Evolutionary conservation across 768 basidiomycete species (phyloP).

Genomic region (Amylocystis lapponica): DNA sequence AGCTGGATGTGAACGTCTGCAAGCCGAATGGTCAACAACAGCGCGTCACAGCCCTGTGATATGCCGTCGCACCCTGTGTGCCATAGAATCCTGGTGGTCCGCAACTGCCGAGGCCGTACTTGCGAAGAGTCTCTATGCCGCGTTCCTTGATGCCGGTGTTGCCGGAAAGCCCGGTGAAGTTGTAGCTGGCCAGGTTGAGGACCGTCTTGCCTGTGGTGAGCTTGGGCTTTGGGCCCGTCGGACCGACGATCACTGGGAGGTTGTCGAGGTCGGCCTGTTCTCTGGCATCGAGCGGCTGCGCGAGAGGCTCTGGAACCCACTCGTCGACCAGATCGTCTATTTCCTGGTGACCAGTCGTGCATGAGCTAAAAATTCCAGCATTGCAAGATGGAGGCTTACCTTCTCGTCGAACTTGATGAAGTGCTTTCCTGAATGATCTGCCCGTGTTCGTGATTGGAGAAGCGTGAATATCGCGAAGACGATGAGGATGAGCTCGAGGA

Average conservation of each 20-base stretch:
- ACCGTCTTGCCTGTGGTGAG: conserved; percentile 72
- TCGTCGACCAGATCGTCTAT: conserved; percentile 95
- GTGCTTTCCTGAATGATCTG: conserved; percentile 78
- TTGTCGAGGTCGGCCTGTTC: conserved; percentile 68
- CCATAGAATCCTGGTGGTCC: conserved; percentile 98
- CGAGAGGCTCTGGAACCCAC: conserved; percentile 86
- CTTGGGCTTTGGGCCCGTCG: conserved; percentile 80
- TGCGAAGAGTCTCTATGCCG: conserved; percentile 76
- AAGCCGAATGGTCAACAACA: neutral
- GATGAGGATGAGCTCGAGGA: conserved; percentile 85
- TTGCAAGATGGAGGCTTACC: conserved; percentile 38
- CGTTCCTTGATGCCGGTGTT: conserved; percentile 84
- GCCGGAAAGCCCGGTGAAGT: conserved; percentile 86
- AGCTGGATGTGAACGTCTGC: conserved; percentile 88
- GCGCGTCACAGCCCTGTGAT: neutral
- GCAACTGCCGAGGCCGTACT: conserved; percentile 92
- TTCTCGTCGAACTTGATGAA: conserved; percentile 91
- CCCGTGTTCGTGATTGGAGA: conserved; percentile 83
- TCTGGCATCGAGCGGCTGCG: conserved; percentile 47
- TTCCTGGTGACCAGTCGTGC: conserved; percentile 52
- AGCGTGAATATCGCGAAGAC: conserved; percentile 87
- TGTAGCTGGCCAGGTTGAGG: conserved; percentile 83
- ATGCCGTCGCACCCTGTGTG: conserved; percentile 59
- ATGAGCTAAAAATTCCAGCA: neutral
- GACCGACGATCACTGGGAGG: conserved; percentile 74